Percentiles rank a stretch among this genome's conserved stretches.
These are phyloP conservation scores for Pythium myriotylum DNA, from an alignment of 352 stramenopile species.

Conservation along the genomic window DNA sequence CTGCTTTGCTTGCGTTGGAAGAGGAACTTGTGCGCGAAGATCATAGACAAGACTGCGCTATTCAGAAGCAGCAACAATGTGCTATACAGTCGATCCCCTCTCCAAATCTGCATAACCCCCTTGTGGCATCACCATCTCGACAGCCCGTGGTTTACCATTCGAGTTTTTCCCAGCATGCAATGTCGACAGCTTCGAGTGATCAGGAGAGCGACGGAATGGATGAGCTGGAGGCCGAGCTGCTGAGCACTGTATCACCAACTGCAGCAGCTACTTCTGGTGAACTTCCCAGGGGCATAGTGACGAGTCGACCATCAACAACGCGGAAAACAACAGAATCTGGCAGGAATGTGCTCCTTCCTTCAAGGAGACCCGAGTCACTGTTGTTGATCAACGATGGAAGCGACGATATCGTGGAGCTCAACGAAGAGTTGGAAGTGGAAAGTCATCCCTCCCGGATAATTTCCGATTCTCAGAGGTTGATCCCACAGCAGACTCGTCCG, in stretches of 20 bases:
- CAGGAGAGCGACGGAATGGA: conserved; percentile 38
- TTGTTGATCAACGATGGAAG: too few species aligned
- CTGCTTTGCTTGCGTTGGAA: conserved; percentile 16
- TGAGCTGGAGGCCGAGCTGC: conserved; percentile 48
- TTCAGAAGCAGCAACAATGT: neutral
- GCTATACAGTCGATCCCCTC: too few species aligned
- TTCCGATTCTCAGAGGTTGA: too few species aligned
- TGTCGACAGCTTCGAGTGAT: conserved; percentile 31
- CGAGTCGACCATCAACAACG: too few species aligned
- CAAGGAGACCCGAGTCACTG: neutral
- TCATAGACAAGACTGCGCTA: neutral
- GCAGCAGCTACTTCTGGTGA: too few species aligned
- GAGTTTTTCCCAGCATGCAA: neutral
- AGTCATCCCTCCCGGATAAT: too few species aligned
- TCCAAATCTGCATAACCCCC: too few species aligned
- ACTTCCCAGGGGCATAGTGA: too few species aligned
- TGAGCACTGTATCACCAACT: neutral
- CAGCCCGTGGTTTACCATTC: too few species aligned
- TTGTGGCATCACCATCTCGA: neutral
- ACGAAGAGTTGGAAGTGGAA: too few species aligned
- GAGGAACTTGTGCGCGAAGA: conserved; percentile 19
- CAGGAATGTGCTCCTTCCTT: neutral
- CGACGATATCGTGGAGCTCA: too few species aligned
- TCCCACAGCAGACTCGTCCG: neutral
- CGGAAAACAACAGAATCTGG: too few species aligned